A percentile compares a stretch with the other conserved stretches of the same genome.
These are phyloP conservation scores for Elaeis guineensis DNA, from an alignment of 176 grass and related monocot species.

Conservation along the genomic window DNA sequence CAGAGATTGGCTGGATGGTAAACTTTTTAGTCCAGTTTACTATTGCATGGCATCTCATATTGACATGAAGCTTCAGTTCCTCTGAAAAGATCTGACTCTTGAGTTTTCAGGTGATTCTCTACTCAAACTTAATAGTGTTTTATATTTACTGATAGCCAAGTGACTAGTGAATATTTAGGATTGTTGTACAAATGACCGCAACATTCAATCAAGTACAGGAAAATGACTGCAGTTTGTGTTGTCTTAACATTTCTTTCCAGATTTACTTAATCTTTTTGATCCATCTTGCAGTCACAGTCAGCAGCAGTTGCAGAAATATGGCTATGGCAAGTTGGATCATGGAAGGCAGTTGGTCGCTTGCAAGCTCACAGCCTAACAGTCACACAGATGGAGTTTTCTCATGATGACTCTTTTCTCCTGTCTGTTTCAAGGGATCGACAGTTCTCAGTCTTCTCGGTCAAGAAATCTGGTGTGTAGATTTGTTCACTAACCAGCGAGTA, in stretches of 20 bases:
- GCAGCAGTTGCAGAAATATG: conserved; percentile 74
- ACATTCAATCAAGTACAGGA: no score
- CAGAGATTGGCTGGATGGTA: no score
- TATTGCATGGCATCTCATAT: no score
- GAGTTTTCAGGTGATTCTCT: no score
- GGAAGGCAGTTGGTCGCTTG: conserved; percentile 75
- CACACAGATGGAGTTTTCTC: conserved; percentile 88
- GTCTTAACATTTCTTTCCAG: neutral
- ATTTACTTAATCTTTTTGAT: conserved; percentile 1
- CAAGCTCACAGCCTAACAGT: conserved; percentile 89
- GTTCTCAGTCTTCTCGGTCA: conserved; percentile 59
- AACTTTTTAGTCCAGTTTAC: no score
- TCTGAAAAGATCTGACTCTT: no score
- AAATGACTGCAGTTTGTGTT: no score
- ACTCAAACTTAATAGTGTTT: no score
- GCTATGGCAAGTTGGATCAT: conserved; percentile 94
- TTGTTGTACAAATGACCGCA: no score
- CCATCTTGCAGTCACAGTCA: conserved; percentile 56
- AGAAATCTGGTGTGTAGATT: conserved; percentile 34
- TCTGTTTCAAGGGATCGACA: conserved; percentile 87
- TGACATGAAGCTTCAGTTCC: no score
- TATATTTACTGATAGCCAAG: no score
- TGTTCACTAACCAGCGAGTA: neutral
- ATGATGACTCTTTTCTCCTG: conserved; percentile 65
- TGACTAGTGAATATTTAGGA: no score